Evolutionary conservation across 164 flowering plant species (phyloP).

Genomic region (Tinospora cordifolia): DNA sequence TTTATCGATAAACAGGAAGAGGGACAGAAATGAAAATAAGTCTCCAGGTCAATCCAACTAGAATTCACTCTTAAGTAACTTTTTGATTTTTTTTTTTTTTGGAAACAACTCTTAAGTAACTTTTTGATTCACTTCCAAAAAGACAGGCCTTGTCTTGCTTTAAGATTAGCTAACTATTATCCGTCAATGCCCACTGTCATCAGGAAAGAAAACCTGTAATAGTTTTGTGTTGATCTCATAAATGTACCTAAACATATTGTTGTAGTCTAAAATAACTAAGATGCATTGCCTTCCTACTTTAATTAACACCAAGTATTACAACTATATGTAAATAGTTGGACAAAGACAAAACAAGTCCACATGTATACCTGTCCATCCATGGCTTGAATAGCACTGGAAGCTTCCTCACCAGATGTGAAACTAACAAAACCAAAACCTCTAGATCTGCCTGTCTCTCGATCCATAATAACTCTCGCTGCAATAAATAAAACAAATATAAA

Average conservation of each 20-base stretch:
- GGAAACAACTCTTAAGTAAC: no score
- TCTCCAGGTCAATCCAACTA: neutral
- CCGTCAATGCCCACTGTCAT: neutral
- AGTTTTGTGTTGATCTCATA: no score
- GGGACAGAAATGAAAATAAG: neutral
- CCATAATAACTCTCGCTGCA: slow-evolving; percentile 43
- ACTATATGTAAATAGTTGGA: neutral
- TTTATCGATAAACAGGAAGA: neutral
- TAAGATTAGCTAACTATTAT: no score
- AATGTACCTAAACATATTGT: neutral
- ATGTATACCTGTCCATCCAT: slow-evolving; percentile 47
- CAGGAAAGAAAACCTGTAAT: no score
- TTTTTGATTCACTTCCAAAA: no score
- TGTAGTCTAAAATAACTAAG: neutral
- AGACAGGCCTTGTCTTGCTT: no score
- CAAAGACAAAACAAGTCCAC: neutral
- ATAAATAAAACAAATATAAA: neutral
- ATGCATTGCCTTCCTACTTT: neutral
- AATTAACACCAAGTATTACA: neutral
- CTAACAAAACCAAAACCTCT: slow-evolving; percentile 50
- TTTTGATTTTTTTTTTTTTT: no score
- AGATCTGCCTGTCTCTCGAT: slow-evolving; percentile 42
- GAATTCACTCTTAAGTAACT: no score
- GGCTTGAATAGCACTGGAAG: slow-evolving; percentile 32
- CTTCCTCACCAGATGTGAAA: slow-evolving; percentile 36